Conservation (phyloP, 2,329 filamentous ascomycete species). For the Cladosporium sp. region DNA sequence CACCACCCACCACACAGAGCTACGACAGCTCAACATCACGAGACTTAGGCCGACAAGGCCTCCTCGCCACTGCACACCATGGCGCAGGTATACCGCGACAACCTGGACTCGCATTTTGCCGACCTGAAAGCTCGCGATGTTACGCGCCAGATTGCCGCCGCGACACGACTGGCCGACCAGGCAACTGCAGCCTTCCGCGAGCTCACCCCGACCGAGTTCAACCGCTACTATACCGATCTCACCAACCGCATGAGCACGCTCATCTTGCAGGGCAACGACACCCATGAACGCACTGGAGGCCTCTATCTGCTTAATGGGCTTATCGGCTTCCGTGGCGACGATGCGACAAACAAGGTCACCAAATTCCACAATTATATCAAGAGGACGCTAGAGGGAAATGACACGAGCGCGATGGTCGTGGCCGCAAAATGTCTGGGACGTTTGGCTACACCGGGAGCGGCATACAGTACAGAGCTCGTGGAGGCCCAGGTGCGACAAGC, state of each 20-base stretch:
- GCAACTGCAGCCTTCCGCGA: constrained; percentile 47
- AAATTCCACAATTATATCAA: constrained; percentile 89
- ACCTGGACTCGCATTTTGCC: constrained; percentile 27
- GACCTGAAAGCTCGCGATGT: constrained; percentile 29
- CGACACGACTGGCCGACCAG: constrained; percentile 27
- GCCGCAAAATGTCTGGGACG: constrained; percentile 86
- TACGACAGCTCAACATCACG: neutral
- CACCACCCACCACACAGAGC: neutral
- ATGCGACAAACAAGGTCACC: constrained; percentile 88
- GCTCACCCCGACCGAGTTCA: constrained; percentile 74
- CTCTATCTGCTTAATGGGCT: constrained; percentile 88
- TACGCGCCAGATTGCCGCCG: constrained; percentile 25
- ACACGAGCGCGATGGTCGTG: constrained; percentile 83
- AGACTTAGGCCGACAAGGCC: neutral
- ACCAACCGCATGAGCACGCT: constrained; percentile 67
- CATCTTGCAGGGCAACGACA: constrained; percentile 80
- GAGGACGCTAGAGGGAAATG: constrained; percentile 82
- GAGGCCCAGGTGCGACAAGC: constrained; percentile 96
- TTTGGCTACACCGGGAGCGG: constrained; percentile 86
- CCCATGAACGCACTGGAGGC: constrained; percentile 83
- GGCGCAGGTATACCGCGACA: constrained; percentile 29
- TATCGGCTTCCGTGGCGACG: constrained; percentile 94
- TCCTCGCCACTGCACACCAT: constrained; percentile 18
- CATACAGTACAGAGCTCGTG: constrained; percentile 89
- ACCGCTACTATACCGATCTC: constrained; percentile 59